phyloP scores from a whole-genome alignment of 495 filamentous ascomycete genomes.

The Penicillium atrosanguineum region DNA sequence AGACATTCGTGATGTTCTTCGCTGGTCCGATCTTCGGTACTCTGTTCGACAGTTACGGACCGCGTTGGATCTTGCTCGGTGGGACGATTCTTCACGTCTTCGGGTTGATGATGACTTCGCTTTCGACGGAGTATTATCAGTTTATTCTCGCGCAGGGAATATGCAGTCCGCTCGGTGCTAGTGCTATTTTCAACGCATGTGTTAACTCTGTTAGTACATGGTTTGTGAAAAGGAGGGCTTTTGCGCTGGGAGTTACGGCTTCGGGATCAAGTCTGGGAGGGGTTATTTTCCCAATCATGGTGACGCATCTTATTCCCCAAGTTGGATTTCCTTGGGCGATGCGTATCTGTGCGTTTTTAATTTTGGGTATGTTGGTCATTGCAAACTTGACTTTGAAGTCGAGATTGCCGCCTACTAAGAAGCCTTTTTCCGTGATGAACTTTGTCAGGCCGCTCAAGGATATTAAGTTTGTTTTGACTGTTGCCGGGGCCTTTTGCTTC shows the following conservation, averaged over 20 bases:
- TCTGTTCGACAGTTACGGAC: constrained; percentile 73
- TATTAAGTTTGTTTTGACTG: constrained; percentile 47
- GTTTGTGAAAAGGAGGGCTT: constrained; percentile 63
- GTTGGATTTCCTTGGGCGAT: constrained; percentile 76
- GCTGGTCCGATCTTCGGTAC: constrained; percentile 50
- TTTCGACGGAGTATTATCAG: constrained; percentile 44
- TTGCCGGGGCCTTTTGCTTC: constrained; percentile 57
- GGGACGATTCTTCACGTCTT: constrained; percentile 66
- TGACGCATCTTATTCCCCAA: constrained; percentile 56
- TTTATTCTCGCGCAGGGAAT: constrained; percentile 44
- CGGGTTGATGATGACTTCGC: constrained; percentile 61
- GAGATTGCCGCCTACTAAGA: constrained; percentile 57
- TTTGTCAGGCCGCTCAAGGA: constrained; percentile 63
- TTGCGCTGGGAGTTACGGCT: constrained; percentile 67
- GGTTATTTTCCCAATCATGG: constrained; percentile 62
- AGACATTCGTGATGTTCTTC: constrained; percentile 47
- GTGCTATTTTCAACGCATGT: constrained; percentile 60
- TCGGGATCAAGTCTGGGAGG: constrained; percentile 61
- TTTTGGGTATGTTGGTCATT: constrained; percentile 60
- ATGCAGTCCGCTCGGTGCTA: constrained; percentile 52
- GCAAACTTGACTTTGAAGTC: constrained; percentile 64
- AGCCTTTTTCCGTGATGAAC: constrained; percentile 49
- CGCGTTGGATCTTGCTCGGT: constrained; percentile 58
- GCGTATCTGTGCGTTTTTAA: constrained; percentile 65
- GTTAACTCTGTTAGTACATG: constrained; percentile 60